These are phyloP conservation scores for Calocera cornea DNA, from an alignment of 768 basidiomycete genomes.

Conservation along the genomic window DNA sequence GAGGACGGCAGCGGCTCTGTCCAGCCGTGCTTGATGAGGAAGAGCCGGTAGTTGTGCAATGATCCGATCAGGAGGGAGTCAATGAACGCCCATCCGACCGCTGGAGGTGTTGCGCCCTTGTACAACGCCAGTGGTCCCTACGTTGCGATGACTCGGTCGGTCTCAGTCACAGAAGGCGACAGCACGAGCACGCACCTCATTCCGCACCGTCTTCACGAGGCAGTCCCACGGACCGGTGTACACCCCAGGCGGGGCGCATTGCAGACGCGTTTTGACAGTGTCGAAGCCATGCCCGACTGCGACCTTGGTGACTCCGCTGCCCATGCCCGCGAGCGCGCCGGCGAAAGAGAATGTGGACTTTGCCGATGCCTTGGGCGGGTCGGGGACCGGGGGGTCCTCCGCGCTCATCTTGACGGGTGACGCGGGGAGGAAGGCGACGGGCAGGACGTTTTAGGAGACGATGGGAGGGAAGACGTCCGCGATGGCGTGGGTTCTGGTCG, in stretches of 20 bases:
- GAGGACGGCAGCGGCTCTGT: constrained; percentile 36
- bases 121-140: constrained; percentile 53
- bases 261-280: constrained; percentile 59
- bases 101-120: constrained; percentile 60
- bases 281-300: constrained; percentile 67
- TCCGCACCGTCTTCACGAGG: constrained; percentile 40
- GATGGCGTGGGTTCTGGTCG: neutral
- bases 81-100: constrained; percentile 58
- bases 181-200: constrained; percentile 38
- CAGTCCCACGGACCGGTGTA: constrained; percentile 51
- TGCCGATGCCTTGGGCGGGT: neutral
- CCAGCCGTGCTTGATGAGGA: constrained; percentile 38
- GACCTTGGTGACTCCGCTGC: constrained; percentile 30
- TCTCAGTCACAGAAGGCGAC: neutral
- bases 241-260: constrained; percentile 51
- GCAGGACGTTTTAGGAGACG: neutral
- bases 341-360: neutral
- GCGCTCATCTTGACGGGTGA: neutral
- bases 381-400: neutral
- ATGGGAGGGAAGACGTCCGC: neutral
- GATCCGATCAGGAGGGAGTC: constrained; percentile 59
- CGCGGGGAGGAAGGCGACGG: neutral
- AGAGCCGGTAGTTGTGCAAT: constrained; percentile 57
- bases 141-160: neutral
- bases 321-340: neutral